phyloP scores from a whole-genome alignment of 164 flowering plant genomes.

The Nelumbo lutea region DNA sequence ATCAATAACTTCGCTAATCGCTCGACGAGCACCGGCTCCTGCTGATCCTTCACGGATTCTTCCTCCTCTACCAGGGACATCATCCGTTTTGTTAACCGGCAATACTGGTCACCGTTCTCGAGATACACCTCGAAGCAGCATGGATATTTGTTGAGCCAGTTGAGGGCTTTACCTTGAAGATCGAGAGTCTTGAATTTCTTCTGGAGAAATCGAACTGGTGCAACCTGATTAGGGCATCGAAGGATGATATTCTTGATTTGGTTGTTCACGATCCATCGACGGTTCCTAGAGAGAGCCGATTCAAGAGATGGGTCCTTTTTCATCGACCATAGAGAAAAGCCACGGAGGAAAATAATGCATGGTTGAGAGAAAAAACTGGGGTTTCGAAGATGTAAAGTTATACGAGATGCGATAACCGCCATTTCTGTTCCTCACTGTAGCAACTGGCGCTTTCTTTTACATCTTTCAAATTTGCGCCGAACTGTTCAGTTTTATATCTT shows the following conservation, averaged over 20 bases:
- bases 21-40: constrained; percentile 54
- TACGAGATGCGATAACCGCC: not conserved
- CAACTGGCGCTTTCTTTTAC: no score
- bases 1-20: constrained; percentile 66
- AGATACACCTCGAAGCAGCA: constrained; percentile 73
- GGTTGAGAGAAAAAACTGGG: not conserved
- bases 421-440: not conserved
- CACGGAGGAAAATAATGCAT: constrained; percentile 11
- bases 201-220: constrained; percentile 54
- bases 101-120: constrained; percentile 42
- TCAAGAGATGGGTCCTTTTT: constrained; percentile 85
- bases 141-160: constrained; percentile 86
- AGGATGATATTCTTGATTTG: constrained; percentile 89
- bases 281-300: constrained; percentile 71
- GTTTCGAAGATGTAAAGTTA: constrained; percentile 3
- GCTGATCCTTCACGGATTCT: constrained; percentile 47
- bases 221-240: constrained; percentile 53
- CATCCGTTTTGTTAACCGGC: constrained; percentile 74
- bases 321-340: constrained; percentile 77
- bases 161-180: constrained; percentile 85
- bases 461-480: no score
- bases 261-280: constrained; percentile 89
- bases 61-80: constrained; percentile 77
- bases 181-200: constrained; percentile 89
- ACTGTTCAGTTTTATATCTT: no score